A percentile compares a stretch with the other conserved stretches of the same genome.
phyloP scores from a whole-genome alignment of 2,329 filamentous ascomycete species.

The Fusarium vanettenii region DNA sequence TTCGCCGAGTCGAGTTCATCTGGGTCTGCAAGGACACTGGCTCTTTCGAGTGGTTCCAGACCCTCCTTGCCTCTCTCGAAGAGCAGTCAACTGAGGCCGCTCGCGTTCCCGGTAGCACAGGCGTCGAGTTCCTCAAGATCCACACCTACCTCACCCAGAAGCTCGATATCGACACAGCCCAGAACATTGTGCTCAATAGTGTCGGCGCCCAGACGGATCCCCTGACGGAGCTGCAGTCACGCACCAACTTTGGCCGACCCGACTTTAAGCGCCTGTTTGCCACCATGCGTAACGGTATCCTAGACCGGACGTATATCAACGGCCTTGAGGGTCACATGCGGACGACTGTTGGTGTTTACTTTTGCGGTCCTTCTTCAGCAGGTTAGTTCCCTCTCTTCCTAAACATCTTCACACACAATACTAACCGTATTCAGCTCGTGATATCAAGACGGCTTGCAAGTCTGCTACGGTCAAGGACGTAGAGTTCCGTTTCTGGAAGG shows the following conservation, averaged over 20 bases:
- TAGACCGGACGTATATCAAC: constrained; percentile 85
- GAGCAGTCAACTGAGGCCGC: constrained; percentile 80
- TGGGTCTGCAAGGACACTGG: constrained; percentile 97
- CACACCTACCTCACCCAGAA: constrained; percentile 97
- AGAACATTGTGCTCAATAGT: constrained; percentile 97
- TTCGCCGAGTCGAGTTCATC: constrained; percentile 97
- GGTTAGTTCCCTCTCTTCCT: constrained; percentile 55
- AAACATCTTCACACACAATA: too few species aligned
- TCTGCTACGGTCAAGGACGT: constrained; percentile 80
- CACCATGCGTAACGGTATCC: constrained; percentile 88
- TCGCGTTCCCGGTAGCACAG: constrained; percentile 73
- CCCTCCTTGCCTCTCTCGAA: constrained; percentile 89
- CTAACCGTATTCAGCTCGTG: constrained; percentile 71
- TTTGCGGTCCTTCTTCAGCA: constrained; percentile 86
- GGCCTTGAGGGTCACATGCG: constrained; percentile 81
- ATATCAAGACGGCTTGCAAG: constrained; percentile 86
- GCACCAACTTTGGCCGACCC: constrained; percentile 95
- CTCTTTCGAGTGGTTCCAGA: constrained; percentile 99
- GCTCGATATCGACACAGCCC: constrained; percentile 89
- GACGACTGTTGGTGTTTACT: constrained; percentile 96
- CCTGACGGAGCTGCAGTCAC: constrained; percentile 87
- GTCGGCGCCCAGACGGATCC: constrained; percentile 91
- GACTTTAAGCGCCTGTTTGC: constrained; percentile 86
- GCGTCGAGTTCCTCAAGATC: constrained; percentile 91
- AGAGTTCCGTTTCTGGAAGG: constrained; percentile 98